A percentile compares a stretch with the other conserved stretches of the same genome.
phyloP scores from a whole-genome alignment of 2,329 filamentous ascomycete species.

The Botryotinia calthae region DNA sequence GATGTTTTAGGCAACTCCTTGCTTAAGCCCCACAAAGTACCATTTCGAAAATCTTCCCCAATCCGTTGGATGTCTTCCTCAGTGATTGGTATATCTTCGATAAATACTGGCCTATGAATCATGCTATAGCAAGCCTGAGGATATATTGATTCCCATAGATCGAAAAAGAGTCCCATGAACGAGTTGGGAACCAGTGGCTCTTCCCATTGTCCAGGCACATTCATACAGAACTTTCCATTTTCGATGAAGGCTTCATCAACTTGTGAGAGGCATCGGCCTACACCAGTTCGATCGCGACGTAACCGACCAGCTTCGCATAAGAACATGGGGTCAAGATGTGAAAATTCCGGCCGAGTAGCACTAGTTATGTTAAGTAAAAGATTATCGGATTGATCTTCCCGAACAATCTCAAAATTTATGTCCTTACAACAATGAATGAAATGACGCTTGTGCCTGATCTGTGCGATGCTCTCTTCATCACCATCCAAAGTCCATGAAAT shows the following conservation, averaged over 20 bases:
- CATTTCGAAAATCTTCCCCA: background rate
- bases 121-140: background rate
- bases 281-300: background rate
- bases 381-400: background rate
- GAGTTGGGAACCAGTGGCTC: background rate
- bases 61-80: background rate
- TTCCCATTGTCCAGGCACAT: slow-evolving; percentile 20
- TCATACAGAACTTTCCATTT: background rate
- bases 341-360: background rate
- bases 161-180: background rate
- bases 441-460: too few relatives aligned
- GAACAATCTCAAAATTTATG: background rate
- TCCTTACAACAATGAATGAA: background rate
- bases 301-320: background rate
- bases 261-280: slow-evolving; percentile 12
- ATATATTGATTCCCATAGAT: too few relatives aligned
- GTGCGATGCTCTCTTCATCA: too few relatives aligned
- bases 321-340: slow-evolving; percentile 19
- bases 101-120: fast-evolving
- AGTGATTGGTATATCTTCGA: background rate
- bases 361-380: background rate
- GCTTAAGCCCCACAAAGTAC: background rate
- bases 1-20: background rate
- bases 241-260: background rate
- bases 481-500: too few relatives aligned